Base-by-base conservation (phyloP, 371 early-diverging fungal genomes). In the Rhizopus arrhizus region DNA sequence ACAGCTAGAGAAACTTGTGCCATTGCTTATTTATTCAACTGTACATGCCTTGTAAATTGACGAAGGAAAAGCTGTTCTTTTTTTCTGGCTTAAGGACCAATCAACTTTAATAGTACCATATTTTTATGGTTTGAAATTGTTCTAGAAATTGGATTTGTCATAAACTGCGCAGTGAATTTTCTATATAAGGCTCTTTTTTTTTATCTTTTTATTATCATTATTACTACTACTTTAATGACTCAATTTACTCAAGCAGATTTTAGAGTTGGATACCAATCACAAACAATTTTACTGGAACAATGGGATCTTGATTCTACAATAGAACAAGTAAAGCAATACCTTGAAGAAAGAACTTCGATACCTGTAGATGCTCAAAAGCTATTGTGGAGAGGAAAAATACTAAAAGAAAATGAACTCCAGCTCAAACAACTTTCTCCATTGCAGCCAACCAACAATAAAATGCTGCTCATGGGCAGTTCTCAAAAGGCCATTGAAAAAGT, bases 381-480 rank as follows among this genome's bases (percentile, higher is more conserved):
- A 6, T 46, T 82, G 41, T 75, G 72, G 62, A 84, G 82, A 55
- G 85, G 87, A 13, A 76, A 73, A 15, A 64, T 75, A 3, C 61
- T 85, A 3, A 62, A 60, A 28, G 58, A 73, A 15, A 69, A 73
- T 38, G 50, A 53, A 4, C 31, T n/a, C 6, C 65, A 59, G 9
- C 32, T 70, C 34, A 48, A 8, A 2, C 69, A 53, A 0, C 55
- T 59, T 6, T 47, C 64, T 9, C 34, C 52, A 22, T 5, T 51
- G 10, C 28, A 16, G 0, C 41, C 15, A 9, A 64, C 50, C 0
- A 31, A 77, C 12, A 50, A 9, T 6, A 85, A 84, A 59, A 45
- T 86, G 12, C 74, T 85, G 61, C 65, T 89, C 4, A 74, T 85
- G 50, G 89, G 88, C 11, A 82, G 81, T 6, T 64, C 77, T 32